Base-by-base conservation (phyloP, 129 eudicot species). In the Scalesia atractyloides region DNA sequence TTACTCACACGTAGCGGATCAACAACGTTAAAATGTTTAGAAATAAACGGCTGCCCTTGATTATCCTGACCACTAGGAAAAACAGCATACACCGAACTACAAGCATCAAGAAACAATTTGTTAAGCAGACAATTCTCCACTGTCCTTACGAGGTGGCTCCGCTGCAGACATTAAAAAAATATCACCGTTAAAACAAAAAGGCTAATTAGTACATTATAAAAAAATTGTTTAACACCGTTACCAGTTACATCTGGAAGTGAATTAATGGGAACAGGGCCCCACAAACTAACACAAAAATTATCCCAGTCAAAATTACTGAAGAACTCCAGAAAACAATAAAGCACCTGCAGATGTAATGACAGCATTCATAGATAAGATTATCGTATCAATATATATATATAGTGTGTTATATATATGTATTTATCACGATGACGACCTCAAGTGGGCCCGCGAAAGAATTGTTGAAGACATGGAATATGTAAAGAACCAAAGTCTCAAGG, bases 241-340 rank as follows among this genome's bases (percentile, higher is more conserved):
- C 99, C 99, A 33, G 89, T 88, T 18, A 91, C 88, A 76, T 88
- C 88, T 19, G 99, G 99, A 67, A 95, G 95, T 33, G 95, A 86
- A 72, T 68, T 86, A 68, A 91, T 85, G 7, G 96, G 91, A 34
- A 95, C 99, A 44, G 99, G 99, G 18, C 99, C 99, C 97, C 97
- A 91, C 74, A 95, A 75, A 77, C 99, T 95, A 68, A 95, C 91
- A 82, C 99, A 91, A 64, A 86, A 95, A 58, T 85, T 88, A 53
- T 91, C 97, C 97, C 97, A 95, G 76, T 95, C 99, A 19, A 95
- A 95, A 81, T 85, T 85, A 74, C 99, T 95, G 77, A 95, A 95
- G 78, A 95, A 95, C 89, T 95, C 99, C 82, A 95, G 74, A 80
- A 95, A 95, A 41, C 97, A 91, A 71, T 86, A 95, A 30, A 95